Evolutionary conservation across 805 yeast genomes (phyloP), one percentile per base, ranked within the genome.

Genomic region (Kregervanrija delftensis): DNA sequence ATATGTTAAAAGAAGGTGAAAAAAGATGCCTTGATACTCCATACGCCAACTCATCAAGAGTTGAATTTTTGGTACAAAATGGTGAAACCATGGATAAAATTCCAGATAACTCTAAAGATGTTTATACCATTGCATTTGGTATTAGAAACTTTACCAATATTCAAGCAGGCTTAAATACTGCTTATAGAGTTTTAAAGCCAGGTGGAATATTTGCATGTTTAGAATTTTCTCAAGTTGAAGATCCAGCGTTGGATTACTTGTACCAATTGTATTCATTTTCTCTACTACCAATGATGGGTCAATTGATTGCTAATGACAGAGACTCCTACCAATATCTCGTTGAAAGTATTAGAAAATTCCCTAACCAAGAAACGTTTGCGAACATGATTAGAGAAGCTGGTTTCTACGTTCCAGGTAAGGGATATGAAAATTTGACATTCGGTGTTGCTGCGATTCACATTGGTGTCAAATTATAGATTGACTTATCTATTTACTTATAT

Each of bases 141-240:
- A 93, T 93, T 68, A 80, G 99, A 66, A 93, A 93, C 67, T 93
- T 95, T 66, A 93, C 99, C 46, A 75, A 93, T 63, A 82, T 93
- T 56, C 96, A 90, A 66, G 89, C 88, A 5, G 99, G 98, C 30
- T 73, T 93, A 57, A 75, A 86, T 55, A 83, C 97, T n/a, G 99
- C 99, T 32, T 85, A 91, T 69, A 77, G 99, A 56, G 96, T 91
- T 30, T 77, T 93, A 61, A 87, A 84, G 65, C 98, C 98, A 11
- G 99, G 99, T 58, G 99, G 99, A 57, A 86, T 93, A 39, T 93
- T 93, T 63, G 96, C 96, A 34, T 90, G 98, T 66, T 73, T 93
- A 47, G 99, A 93, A 64, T 93, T 93, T 60, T 84, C 95, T 44
- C 93, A 90, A 61, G 96, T 93, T 46, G 83, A 84, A 41, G 86